These are phyloP conservation scores for Samsoniella hepiali DNA, from an alignment of 2,329 filamentous ascomycete species.

Conservation along the genomic window DNA sequence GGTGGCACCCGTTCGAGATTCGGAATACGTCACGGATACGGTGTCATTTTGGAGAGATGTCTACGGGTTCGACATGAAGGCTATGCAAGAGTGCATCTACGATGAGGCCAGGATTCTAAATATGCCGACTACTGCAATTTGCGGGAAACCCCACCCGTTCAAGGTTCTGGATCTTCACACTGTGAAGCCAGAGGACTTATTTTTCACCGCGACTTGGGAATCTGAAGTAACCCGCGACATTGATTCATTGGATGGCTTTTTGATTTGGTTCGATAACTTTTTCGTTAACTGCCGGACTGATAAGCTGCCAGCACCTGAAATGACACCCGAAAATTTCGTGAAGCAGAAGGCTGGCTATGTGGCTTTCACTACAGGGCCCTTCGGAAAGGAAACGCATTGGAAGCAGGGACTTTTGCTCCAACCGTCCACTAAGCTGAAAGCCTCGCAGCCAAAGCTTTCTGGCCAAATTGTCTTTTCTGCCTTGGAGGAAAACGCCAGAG, in stretches of 20 bases:
- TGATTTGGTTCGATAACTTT: conserved; percentile 93
- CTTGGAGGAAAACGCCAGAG: conserved; percentile 65
- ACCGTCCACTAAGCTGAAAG: conserved; percentile 51
- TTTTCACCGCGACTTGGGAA: conserved; percentile 68
- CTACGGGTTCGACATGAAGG: conserved; percentile 91
- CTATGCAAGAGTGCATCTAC: conserved; percentile 80
- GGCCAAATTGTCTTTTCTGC: conserved; percentile 71
- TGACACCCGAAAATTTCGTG: conserved; percentile 61
- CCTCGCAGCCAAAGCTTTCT: conserved; percentile 54
- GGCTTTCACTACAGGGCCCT: conserved; percentile 86
- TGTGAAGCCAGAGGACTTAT: conserved; percentile 67
- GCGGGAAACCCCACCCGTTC: conserved; percentile 62
- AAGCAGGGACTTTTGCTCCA: conserved; percentile 75
- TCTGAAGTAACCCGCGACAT: conserved; percentile 59
- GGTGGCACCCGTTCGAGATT: conserved; percentile 75
- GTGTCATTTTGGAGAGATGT: conserved; percentile 86
- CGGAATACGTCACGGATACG: conserved; percentile 73
- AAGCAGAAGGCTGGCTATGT: conserved; percentile 58
- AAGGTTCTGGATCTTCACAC: conserved; percentile 74
- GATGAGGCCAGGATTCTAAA: conserved; percentile 78
- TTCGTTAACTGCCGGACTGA: conserved; percentile 64
- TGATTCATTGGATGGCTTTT: conserved; percentile 76
- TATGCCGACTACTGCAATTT: conserved; percentile 59
- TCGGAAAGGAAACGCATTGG: conserved; percentile 81
- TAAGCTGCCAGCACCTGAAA: conserved; percentile 46